Percentiles rank a stretch among this genome's conserved stretches.
Evolutionary conservation across 805 yeast genomes (phyloP).

Genomic region (Kregervanrija fluxuum): DNA sequence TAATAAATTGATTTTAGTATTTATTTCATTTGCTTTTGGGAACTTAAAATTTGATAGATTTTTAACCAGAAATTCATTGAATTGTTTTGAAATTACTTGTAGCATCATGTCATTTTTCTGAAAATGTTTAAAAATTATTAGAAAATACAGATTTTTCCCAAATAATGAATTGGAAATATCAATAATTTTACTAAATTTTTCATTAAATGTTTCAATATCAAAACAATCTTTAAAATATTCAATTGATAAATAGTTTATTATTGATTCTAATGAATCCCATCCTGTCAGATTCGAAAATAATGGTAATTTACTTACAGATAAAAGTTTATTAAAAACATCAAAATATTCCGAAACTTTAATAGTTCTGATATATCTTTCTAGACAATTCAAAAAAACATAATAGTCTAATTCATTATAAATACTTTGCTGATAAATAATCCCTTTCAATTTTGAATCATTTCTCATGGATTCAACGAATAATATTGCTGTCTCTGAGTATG

Average conservation of each 20-base stretch:
- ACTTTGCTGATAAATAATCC: background rate
- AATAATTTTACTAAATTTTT: constrained; percentile 3
- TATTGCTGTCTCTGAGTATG: background rate
- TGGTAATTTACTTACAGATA: constrained; percentile 13
- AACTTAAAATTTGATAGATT: constrained; percentile 27
- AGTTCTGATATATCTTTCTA: background rate
- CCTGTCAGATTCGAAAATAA: constrained; percentile 17
- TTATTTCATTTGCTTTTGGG: constrained; percentile 37
- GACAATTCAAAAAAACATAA: background rate
- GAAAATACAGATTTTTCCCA: constrained; percentile 9
- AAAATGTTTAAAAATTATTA: constrained; percentile 15
- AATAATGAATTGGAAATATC: constrained; percentile 1
- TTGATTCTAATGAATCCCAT: constrained; percentile 15
- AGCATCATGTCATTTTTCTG: constrained; percentile 1
- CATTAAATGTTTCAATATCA: constrained; percentile 4
- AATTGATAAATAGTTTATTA: constrained; percentile 5
- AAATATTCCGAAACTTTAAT: background rate
- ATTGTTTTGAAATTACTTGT: background rate
- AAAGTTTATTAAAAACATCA: background rate
- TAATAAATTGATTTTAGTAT: constrained; percentile 25
- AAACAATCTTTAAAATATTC: background rate
- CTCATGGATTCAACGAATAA: background rate
- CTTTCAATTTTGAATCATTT: background rate
- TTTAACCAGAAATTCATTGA: constrained; percentile 6
- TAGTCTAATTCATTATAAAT: background rate